Conservation (phyloP, 441 rosid genomes). For the Croton laevigatus region DNA sequence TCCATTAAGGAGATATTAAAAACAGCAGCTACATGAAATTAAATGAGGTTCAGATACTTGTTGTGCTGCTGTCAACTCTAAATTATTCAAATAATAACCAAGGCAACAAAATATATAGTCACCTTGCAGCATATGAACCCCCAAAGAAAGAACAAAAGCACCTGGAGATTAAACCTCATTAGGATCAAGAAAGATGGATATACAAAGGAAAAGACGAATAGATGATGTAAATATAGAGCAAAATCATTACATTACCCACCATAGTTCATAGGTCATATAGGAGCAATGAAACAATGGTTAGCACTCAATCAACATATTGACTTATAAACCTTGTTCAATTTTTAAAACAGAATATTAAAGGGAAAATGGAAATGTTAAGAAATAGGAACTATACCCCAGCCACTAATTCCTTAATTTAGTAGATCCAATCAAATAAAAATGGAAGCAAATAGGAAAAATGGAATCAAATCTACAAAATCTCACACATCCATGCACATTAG, state of each 20-base stretch:
- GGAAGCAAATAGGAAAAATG: not conserved
- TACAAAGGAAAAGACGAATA: not conserved
- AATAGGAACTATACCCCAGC: not conserved
- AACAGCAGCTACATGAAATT: slow-evolving; percentile 3
- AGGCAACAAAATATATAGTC: slow-evolving; percentile 18
- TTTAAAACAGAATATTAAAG: not conserved
- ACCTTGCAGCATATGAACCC: slow-evolving; percentile 94
- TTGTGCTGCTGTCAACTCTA: slow-evolving; percentile 3
- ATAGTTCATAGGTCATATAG: not conserved
- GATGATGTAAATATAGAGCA: not conserved
- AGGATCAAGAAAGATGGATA: slow-evolving; percentile 18
- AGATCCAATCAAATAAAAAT: not conserved
- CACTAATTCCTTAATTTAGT: not conserved
- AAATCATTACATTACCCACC: not conserved
- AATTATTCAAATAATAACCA: slow-evolving; percentile 1
- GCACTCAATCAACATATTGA: not conserved
- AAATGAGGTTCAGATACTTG: not conserved
- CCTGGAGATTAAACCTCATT: slow-evolving; percentile 50
- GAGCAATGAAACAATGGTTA: not conserved
- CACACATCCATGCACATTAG: not conserved
- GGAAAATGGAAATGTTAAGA: not conserved
- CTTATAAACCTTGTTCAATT: not conserved
- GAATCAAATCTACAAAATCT: not conserved
- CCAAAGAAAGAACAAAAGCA: slow-evolving; percentile 66
- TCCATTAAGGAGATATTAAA: slow-evolving; percentile 6